Conservation (phyloP, 1,284 basidiomycete genomes). For the Crepidotus sp. region DNA sequence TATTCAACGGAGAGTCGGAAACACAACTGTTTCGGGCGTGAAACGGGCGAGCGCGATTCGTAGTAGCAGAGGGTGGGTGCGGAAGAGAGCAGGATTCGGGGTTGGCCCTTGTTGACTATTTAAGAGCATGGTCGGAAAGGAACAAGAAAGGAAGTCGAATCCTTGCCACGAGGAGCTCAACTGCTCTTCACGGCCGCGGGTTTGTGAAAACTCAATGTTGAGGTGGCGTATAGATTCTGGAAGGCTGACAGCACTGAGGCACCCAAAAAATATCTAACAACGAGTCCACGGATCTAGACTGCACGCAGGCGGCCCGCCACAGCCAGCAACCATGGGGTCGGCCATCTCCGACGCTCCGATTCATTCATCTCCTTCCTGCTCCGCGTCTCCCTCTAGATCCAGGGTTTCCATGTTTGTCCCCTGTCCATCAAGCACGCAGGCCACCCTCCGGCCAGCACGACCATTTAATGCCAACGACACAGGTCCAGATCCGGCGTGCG, state of each 20-base stretch:
- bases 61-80: conserved; percentile 36
- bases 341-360: conserved; percentile 21
- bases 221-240: conserved; percentile 14
- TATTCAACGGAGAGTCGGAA: neutral
- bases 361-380: conserved; percentile 43
- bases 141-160: conserved; percentile 53
- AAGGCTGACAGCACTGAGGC: conserved; percentile 15
- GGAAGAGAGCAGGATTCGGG: conserved; percentile 27
- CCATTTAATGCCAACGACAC: conserved; percentile 67
- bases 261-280: conserved; percentile 18
- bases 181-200: conserved; percentile 34
- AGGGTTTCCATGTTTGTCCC: conserved; percentile 60
- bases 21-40: too few relatives aligned
- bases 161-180: conserved; percentile 43
- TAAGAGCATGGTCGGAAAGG: conserved; percentile 47
- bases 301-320: conserved; percentile 23
- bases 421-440: conserved; percentile 57
- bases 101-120: neutral
- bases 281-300: conserved; percentile 20
- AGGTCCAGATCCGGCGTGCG: conserved; percentile 39
- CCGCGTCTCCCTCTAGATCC: conserved; percentile 63
- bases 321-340: conserved; percentile 8
- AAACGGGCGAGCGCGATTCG: neutral
- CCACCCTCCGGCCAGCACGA: conserved; percentile 59
- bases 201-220: conserved; percentile 40